Evolutionary conservation across 2,329 filamentous ascomycete species (phyloP).

Genomic region (Phyllosticta ampelicida): DNA sequence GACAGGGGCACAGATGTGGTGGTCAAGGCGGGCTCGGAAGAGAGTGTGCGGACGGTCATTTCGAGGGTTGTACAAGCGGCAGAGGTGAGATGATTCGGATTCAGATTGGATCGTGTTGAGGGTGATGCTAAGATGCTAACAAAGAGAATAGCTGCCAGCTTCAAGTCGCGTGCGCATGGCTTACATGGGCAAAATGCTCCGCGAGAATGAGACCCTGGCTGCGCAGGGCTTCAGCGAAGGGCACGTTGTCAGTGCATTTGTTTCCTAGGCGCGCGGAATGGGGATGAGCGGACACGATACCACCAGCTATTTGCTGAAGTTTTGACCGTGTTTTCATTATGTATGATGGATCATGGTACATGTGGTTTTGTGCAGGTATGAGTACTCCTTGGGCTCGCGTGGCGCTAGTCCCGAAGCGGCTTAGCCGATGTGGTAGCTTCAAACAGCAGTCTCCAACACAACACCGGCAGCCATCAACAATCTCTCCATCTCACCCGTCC

Average conservation of each 20-base stretch:
- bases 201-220: slow-evolving; percentile 53
- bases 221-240: slow-evolving; percentile 66
- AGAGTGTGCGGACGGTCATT: slow-evolving; percentile 54
- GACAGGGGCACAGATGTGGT: slow-evolving; percentile 28
- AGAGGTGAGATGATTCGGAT: slow-evolving; percentile 45
- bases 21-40: slow-evolving; percentile 23
- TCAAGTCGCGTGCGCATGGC: slow-evolving; percentile 56
- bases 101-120: neutral
- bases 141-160: slow-evolving; percentile 43
- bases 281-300: too few species aligned
- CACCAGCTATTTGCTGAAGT: too few species aligned
- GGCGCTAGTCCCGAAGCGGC: neutral
- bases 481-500: neutral
- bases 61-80: slow-evolving; percentile 53
- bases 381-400: too few species aligned
- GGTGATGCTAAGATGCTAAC: slow-evolving; percentile 12
- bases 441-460: slow-evolving; percentile 1
- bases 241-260: slow-evolving; percentile 66
- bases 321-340: neutral
- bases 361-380: too few species aligned
- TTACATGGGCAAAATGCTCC: slow-evolving; percentile 72
- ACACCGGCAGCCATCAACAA: neutral
- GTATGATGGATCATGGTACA: neutral
- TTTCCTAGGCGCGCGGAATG: slow-evolving; percentile 32
- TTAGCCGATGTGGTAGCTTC: neutral